Base-by-base conservation (phyloP, 805 yeast species). In the Clavispora phyllophila region DNA sequence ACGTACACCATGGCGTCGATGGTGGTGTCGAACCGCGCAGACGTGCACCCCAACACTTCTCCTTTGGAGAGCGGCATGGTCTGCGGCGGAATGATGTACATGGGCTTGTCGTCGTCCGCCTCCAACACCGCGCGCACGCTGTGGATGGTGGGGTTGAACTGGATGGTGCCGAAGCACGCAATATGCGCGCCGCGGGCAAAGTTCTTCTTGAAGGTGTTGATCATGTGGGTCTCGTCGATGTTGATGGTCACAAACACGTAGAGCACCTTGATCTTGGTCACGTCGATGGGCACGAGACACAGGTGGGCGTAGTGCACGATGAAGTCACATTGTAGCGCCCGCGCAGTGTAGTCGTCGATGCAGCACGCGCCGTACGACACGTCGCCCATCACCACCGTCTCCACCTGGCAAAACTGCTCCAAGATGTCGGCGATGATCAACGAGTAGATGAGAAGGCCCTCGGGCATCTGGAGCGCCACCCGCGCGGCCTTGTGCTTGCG, bases 321-420 rank as follows among this genome's bases (percentile, higher is more conserved):
- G 56, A 90, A 84, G 58, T 93, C 99, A 65, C 99, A 93, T 38
- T 86, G 96, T 22, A 93, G 64, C 0, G 98, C 81, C 49, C 90
- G 72, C 2, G 99, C 99, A 0, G 99, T 90, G 59, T 74, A 93
- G 58, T 93, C 99, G 61, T 93, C 99, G 36, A 93, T 89, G 65
- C 99, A 93, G 61, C 99, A 93, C 0, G 99, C 99, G 34, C 99
- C 99, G 57, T 93, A 93, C 0, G 97, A 87, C 0, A 93, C 99
- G 62, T 93, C 99, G 2, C 99, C 99, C 99, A 93, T 93, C 2
- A 91, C 93, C 1, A 93, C 71, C 0, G 90, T 86, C 57, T 90
- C 96, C 41, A 84, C 88, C 2, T 68, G 64, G 60, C 97, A 90
- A 54, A 93, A 91, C 62, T 90, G 96, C 57, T 88, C 96, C 27